Base-by-base conservation (phyloP, 73 alveolate species). In the Stentor coeruleus region DNA sequence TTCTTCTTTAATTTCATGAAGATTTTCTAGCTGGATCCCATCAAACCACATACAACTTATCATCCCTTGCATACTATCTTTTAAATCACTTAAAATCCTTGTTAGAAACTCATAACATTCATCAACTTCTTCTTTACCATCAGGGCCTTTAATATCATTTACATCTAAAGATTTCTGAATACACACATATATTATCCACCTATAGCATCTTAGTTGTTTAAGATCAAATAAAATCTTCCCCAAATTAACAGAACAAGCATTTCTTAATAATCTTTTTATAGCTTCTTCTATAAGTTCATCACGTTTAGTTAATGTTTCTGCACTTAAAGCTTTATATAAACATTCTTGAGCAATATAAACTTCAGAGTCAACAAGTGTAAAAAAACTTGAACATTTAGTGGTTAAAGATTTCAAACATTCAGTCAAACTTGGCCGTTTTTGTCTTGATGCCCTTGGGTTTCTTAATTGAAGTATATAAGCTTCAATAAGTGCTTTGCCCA, bases 101-200 rank as follows among this genome's bases (percentile, higher is more conserved):
- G 37, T 28, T 11, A 66, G 11, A 33, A 20, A 66, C 37, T 66
- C 40, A 66, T 66, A 66, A 31, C 79, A 66, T 11, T 66, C 79
- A 66, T 66, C n/a, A 20, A 66, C 39, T 33, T 66, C 79, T 20
- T 20, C n/a, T 2, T 31, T 31, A 20, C 40, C n/a, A 20, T 66
- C 79, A 20, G 20, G n/a, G 36, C 79, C 79, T 66, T 66, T 66
- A 31, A 66, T 66, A 66, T 66, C 79, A 14, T 37, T 40, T 66
- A 66, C 14, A 66, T 66, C 79, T 33, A 20, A 11, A 66, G 79
- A 37, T 31, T 66, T 66, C 33, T 66, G 79, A 37, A 66, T 26
- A 2, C 79, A 66, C n/a, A 66, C 49, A 31, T 66, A 31, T 20
- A 66, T 33, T 28, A 66, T 66, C 33, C 79, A 37, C 14, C 37